Base-by-base conservation (phyloP, 257 asterid species). In the Vinca minor region DNA sequence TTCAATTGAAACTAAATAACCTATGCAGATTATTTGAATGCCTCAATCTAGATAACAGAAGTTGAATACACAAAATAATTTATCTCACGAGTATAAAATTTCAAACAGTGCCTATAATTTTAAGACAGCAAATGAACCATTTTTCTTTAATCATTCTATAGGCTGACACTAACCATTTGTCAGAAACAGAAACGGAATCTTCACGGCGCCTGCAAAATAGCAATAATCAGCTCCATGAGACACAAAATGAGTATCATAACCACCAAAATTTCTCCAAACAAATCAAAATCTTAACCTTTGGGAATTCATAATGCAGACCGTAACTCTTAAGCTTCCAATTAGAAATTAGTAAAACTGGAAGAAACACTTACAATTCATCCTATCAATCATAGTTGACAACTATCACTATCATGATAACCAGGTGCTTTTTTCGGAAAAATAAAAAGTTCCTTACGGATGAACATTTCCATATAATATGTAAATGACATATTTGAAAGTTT, bases 161-260 rank as follows among this genome's bases (percentile, higher is more conserved):
- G 15, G 62, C 58, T 61, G 54, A 63, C 29, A 49, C 87, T 66
- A 63, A 82, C 88, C 91, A 71, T 82, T 84, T 44, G 91, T 84
- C 70, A 84, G 74, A 58, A 84, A 84, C 69, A 84, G 67, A 61
- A 74, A 82, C 13, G 91, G 88, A 20, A 78, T 70, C 82, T 78
- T 80, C 81, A 84, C 67, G 59, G 63, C 58, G 58, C 88, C 88
- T 84, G 75, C 77, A 68, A 42, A 42, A 39, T 35, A 32, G 69
- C 62, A 62, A 55, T n/a, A 42, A 65, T 36, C 61, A 67, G 61
- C 20, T 56, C 53, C 63, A 49, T 34, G 50, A 13, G 39, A 48
- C 38, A 38, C 62, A 35, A 8, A 25, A 28, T n/a, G 62, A 26
- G 58, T 9, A 34, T 11, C 49, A 23, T 25, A 60, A 14, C 28